Evolutionary conservation across 2,329 filamentous ascomycete species (phyloP).

Genomic region (Bretziella fagacearum): DNA sequence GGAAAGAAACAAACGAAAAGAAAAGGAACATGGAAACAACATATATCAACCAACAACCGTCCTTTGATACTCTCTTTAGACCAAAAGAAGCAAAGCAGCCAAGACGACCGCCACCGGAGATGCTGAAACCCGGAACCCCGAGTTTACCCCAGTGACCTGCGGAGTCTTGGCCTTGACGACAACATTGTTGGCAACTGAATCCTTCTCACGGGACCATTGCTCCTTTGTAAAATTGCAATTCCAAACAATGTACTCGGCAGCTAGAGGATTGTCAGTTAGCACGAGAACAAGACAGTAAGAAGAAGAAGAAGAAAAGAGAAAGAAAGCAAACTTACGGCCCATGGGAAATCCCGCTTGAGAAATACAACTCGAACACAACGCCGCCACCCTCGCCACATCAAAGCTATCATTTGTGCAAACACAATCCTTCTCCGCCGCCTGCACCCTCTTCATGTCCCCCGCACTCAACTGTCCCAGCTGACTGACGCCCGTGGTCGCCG

Average conservation of each 20-base stretch:
- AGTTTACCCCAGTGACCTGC: constrained; percentile 15
- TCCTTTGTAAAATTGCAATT: constrained; percentile 22
- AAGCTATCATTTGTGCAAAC: constrained; percentile 26
- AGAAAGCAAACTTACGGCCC: constrained; percentile 20
- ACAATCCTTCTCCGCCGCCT: constrained; percentile 22
- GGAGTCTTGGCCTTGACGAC: constrained; percentile 22
- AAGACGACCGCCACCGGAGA: not conserved
- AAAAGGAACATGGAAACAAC: not conserved
- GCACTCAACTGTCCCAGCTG: constrained; percentile 15
- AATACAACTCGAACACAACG: constrained; percentile 26
- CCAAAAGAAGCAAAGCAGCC: not conserved
- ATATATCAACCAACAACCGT: too few relatives aligned
- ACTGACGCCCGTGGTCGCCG: constrained; percentile 10
- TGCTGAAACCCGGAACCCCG: not conserved
- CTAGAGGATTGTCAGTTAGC: constrained; percentile 17
- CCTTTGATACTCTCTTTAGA: not conserved
- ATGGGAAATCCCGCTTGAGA: constrained; percentile 19
- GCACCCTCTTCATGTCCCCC: constrained; percentile 15
- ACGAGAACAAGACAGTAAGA: not conserved
- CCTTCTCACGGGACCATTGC: constrained; percentile 20
- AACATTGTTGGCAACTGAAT: constrained; percentile 22
- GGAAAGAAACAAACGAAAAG: not conserved
- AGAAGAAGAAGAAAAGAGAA: not conserved
- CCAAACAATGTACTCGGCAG: constrained; percentile 23
- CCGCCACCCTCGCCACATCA: constrained; percentile 24